These are phyloP conservation scores for Oryza rufipogon DNA, from an alignment of 176 grass and related monocot species.

Conservation along the genomic window DNA sequence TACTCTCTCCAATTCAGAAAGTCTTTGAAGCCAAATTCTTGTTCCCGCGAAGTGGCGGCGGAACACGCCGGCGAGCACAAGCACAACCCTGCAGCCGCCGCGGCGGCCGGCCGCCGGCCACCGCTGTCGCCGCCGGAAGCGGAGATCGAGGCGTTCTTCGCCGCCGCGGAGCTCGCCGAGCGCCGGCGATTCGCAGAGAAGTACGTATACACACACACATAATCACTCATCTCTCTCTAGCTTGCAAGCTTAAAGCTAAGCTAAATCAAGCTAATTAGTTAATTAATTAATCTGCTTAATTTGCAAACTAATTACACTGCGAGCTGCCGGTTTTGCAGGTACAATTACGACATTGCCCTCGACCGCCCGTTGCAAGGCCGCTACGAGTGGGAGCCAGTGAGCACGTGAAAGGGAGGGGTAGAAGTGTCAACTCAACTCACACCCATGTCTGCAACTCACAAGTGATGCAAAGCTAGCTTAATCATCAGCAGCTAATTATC, in stretches of 20 bases:
- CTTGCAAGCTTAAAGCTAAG: not conserved
- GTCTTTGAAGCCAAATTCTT: too few relatives aligned
- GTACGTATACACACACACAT: conserved; percentile 7
- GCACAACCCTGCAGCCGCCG: not conserved
- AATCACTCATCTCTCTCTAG: not conserved
- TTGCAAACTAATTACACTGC: conserved; percentile 5
- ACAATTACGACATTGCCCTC: conserved; percentile 58
- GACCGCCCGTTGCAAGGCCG: conserved; percentile 55
- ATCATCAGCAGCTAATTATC: not conserved
- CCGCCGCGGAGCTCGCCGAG: conserved; percentile 48
- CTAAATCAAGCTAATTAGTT: not conserved
- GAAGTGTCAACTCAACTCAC: not conserved
- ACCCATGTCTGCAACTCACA: not conserved
- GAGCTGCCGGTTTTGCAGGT: conserved; percentile 35
- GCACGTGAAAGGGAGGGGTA: conserved; percentile 18
- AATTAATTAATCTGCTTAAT: too few relatives aligned
- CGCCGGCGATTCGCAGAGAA: conserved; percentile 49
- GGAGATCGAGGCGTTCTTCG: conserved; percentile 72
- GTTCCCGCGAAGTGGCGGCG: not conserved
- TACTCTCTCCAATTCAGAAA: not conserved
- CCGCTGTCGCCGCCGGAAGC: not conserved
- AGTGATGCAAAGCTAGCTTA: not conserved
- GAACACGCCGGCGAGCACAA: not conserved
- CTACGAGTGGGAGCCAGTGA: conserved; percentile 48
- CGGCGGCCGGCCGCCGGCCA: too few relatives aligned